Evolutionary conservation across 768 basidiomycete genomes (phyloP).

Genomic region (Tephrocybe sp.): DNA sequence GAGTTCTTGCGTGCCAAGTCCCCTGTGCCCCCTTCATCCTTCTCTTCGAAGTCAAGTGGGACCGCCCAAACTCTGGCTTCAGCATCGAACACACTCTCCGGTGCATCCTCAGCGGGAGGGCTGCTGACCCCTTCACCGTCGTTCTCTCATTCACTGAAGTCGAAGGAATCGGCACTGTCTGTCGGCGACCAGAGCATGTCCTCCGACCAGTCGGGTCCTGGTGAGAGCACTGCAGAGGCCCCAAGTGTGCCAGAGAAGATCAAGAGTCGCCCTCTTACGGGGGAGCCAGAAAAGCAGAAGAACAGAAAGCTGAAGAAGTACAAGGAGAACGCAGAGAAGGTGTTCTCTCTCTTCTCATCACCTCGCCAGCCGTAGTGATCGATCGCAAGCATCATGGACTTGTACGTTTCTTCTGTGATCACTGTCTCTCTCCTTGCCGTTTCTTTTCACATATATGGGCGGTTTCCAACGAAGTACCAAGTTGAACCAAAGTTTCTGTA

Average conservation of each 20-base stretch:
- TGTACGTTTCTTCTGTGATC: conserved; percentile 11
- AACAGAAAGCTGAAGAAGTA: conserved; percentile 82
- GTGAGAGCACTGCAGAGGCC: conserved; percentile 31
- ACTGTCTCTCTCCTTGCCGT: conserved; percentile 8
- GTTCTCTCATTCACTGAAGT: conserved; percentile 70
- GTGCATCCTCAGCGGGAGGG: conserved; percentile 41
- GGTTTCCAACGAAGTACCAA: conserved; percentile 8
- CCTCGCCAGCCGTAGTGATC: conserved; percentile 48
- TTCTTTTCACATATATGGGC: conserved; percentile 9
- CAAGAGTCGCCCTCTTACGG: conserved; percentile 26
- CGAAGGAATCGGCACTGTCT: conserved; percentile 77
- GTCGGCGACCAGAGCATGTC: conserved; percentile 71
- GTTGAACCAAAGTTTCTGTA: conserved; percentile 13
- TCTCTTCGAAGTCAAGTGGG: conserved; percentile 39
- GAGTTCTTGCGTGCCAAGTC: conserved; percentile 76
- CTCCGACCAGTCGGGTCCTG: conserved; percentile 67
- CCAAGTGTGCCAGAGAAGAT: conserved; percentile 10
- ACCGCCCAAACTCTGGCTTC: conserved; percentile 40
- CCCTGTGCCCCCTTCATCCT: conserved; percentile 47
- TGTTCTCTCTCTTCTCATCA: conserved; percentile 79
- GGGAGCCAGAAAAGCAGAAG: conserved; percentile 61
- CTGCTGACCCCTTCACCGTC: conserved; percentile 68
- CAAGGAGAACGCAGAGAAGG: conserved; percentile 85
- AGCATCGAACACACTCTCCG: conserved; percentile 47
- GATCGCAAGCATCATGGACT: neutral